Percentiles rank a stretch among this genome's conserved stretches.
These are phyloP conservation scores for Fusarium kyushuense DNA, from an alignment of 2,329 filamentous ascomycete species.

Conservation along the genomic window DNA sequence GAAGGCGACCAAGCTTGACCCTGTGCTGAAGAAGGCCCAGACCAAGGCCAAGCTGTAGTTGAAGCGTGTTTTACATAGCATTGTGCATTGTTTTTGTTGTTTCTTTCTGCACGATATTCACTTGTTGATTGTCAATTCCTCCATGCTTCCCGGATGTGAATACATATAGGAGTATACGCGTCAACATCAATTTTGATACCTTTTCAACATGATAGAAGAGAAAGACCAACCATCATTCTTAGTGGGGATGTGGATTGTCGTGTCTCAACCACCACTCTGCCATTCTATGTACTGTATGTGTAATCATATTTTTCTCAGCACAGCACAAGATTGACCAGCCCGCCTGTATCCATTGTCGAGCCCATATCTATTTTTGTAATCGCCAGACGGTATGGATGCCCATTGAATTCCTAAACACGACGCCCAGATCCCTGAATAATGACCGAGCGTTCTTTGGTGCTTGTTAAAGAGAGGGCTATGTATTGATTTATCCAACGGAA, in stretches of 20 bases:
- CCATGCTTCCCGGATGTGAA: constrained; percentile 28
- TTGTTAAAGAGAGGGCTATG: constrained; percentile 21
- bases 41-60: constrained; percentile 83
- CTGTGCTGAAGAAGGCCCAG: constrained; percentile 89
- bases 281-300: not conserved
- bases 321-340: not conserved
- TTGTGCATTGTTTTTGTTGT: constrained; percentile 9
- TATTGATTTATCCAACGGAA: constrained; percentile 23
- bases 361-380: not conserved
- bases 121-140: constrained; percentile 22
- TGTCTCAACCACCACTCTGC: not conserved
- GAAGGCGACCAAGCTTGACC: constrained; percentile 98
- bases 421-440: no score
- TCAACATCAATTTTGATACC: constrained; percentile 21
- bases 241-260: not conserved
- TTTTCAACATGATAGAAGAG: not conserved
- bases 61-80: constrained; percentile 6
- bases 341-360: not conserved
- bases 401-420: not conserved
- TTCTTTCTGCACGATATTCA: constrained; percentile 45
- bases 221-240: not conserved
- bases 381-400: not conserved
- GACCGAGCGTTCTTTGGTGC: not conserved
- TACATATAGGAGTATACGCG: constrained; percentile 39
- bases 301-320: not conserved